phyloP scores from a whole-genome alignment of 768 basidiomycete genomes.

The Lepiota brunneoincarnata region DNA sequence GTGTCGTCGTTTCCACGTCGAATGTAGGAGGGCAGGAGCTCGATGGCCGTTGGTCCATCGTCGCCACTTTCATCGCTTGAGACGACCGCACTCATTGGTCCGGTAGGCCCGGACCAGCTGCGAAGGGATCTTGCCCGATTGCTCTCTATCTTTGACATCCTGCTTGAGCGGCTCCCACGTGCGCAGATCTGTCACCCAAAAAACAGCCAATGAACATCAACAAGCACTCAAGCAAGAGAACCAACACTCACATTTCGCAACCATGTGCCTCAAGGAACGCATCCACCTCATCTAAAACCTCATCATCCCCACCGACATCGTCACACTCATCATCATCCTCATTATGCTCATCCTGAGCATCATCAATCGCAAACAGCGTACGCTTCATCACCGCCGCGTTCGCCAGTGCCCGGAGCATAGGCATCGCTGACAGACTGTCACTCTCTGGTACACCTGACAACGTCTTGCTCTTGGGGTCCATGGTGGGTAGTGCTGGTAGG shows the following conservation, averaged over 20 bases:
- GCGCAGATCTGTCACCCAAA: slow-evolving; percentile 19
- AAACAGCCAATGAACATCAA: background rate
- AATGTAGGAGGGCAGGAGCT: too few species aligned
- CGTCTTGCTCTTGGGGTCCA: slow-evolving; percentile 20
- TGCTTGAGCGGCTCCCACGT: slow-evolving; percentile 28
- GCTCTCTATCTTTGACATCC: background rate
- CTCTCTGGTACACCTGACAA: slow-evolving; percentile 32
- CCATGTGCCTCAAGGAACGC: slow-evolving; percentile 68
- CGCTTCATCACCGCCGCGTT: slow-evolving; percentile 88
- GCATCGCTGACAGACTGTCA: slow-evolving; percentile 50
- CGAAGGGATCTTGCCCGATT: background rate
- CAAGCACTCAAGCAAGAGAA: background rate
- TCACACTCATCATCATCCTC: slow-evolving; percentile 63
- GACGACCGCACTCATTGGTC: too few species aligned
- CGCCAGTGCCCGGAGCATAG: slow-evolving; percentile 72
- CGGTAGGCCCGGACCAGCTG: too few species aligned
- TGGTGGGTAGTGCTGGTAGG: slow-evolving; percentile 27
- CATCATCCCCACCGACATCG: slow-evolving; percentile 54
- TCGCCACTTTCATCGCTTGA: too few species aligned
- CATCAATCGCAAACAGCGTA: slow-evolving; percentile 96
- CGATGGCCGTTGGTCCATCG: too few species aligned
- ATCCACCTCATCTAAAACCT: slow-evolving; percentile 86
- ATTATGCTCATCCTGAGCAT: slow-evolving; percentile 81
- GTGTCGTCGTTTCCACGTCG: too few species aligned
- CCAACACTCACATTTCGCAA: slow-evolving; percentile 65